Percentiles rank a stretch among this genome's conserved stretches.
These are phyloP conservation scores for Lipomyces yamanashiensis DNA, from an alignment of 805 yeast genomes.

Conservation along the genomic window DNA sequence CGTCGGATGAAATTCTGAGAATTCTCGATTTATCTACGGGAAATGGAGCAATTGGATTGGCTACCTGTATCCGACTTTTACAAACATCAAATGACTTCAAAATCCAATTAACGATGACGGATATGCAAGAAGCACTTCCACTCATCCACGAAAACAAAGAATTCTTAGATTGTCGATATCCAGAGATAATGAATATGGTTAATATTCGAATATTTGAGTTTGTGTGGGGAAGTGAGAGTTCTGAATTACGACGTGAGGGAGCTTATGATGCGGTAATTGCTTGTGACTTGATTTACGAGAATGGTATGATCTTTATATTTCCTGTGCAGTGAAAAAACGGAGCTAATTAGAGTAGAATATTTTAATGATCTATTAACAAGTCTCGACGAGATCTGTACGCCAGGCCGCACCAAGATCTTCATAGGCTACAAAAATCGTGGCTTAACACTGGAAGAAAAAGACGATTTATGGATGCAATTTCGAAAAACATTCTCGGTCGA, in stretches of 20 bases:
- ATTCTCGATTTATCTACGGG: conserved; percentile 32
- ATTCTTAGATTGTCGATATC: neutral
- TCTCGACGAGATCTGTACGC: conserved; percentile 17
- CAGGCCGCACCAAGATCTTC: conserved; percentile 16
- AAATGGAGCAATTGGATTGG: conserved; percentile 33
- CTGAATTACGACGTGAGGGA: neutral
- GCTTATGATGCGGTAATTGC: conserved; percentile 29
- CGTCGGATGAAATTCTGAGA: neutral
- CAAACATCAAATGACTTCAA: neutral
- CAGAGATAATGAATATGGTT: neutral
- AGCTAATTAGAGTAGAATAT: conserved; percentile 17
- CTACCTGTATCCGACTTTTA: neutral
- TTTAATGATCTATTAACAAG: conserved; percentile 18
- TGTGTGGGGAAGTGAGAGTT: conserved; percentile 19
- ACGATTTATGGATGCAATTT: conserved; percentile 12
- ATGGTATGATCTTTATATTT: neutral
- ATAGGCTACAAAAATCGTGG: conserved; percentile 36
- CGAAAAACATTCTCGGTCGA: conserved; percentile 9
- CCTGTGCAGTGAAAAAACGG: neutral
- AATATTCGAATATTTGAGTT: conserved; percentile 3
- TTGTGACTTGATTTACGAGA: conserved; percentile 33
- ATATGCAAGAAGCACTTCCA: conserved; percentile 26
- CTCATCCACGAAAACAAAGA: conserved; percentile 23
- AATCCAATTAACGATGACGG: conserved; percentile 17
- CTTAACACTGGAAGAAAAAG: conserved; percentile 20